Percentiles rank a stretch among this genome's conserved stretches.
phyloP scores from a whole-genome alignment of 805 yeast genomes.

The Kluyveromyces lactis region DNA sequence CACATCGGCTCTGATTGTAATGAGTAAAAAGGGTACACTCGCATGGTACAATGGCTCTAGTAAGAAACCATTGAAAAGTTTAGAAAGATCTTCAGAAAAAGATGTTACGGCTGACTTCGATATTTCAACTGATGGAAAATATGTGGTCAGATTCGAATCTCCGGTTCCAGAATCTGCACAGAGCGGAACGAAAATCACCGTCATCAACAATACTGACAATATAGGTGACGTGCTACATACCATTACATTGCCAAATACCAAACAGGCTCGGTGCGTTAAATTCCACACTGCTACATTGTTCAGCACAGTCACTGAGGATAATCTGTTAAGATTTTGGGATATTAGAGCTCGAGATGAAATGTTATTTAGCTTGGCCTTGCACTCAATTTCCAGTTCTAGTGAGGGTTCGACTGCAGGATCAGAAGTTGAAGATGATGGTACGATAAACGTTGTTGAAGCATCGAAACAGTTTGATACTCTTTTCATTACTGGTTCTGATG shows the following conservation, averaged over 20 bases:
- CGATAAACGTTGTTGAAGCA: conserved; percentile 21
- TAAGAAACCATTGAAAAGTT: conserved; percentile 25
- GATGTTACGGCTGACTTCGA: not conserved
- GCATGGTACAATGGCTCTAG: conserved; percentile 28
- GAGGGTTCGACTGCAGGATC: not conserved
- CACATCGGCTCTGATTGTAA: conserved; percentile 26
- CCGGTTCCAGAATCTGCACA: not conserved
- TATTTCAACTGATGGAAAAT: not conserved
- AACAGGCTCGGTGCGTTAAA: conserved; percentile 24
- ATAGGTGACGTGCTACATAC: conserved; percentile 25
- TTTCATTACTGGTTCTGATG: conserved; percentile 26
- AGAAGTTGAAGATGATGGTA: conserved; percentile 22
- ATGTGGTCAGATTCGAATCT: not conserved
- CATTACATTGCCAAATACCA: conserved; percentile 24
- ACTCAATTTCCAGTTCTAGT: conserved; percentile 12
- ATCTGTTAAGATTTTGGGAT: conserved; percentile 27
- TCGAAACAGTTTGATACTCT: conserved; percentile 22
- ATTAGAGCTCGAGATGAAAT: conserved; percentile 23
- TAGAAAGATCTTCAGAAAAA: conserved; percentile 21
- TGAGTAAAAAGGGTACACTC: conserved; percentile 26
- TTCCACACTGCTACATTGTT: conserved; percentile 26
- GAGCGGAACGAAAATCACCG: conserved; percentile 25
- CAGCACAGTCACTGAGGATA: conserved; percentile 28
- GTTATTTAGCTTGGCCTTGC: conserved; percentile 12
- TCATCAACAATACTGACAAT: conserved; percentile 25